Conservation (phyloP, 257 asterid species). For the Rehmannia glutinosa region DNA sequence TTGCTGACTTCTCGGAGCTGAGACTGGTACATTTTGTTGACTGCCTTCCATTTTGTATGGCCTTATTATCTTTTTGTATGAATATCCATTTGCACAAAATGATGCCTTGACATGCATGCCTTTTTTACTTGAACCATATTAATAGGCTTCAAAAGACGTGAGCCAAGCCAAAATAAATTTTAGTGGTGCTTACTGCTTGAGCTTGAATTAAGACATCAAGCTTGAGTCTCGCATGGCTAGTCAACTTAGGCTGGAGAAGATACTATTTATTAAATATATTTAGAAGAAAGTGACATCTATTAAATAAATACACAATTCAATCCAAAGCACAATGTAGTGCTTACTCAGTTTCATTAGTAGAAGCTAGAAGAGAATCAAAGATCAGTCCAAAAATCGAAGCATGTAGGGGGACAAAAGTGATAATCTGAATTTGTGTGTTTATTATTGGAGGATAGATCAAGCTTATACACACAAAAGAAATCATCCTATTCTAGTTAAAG, state of each 20-base stretch:
- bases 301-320: background rate
- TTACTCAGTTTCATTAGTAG: background rate
- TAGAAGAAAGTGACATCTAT: background rate
- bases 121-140: background rate
- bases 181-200: background rate
- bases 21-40: conserved; percentile 53
- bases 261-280: background rate
- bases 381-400: background rate
- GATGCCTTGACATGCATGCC: background rate
- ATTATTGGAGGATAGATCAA: too few species aligned
- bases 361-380: background rate
- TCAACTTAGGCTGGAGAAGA: background rate
- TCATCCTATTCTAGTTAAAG: too few species aligned
- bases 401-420: background rate
- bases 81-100: background rate
- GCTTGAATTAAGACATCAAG: background rate
- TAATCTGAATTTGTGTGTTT: too few species aligned
- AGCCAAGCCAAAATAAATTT: background rate
- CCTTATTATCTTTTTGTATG: background rate
- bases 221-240: background rate
- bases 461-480: too few species aligned
- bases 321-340: background rate
- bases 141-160: background rate
- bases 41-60: background rate
- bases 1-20: conserved; percentile 75